Evolutionary conservation across 2,329 filamentous ascomycete genomes (phyloP).

Genomic region (Fusarium sp.): DNA sequence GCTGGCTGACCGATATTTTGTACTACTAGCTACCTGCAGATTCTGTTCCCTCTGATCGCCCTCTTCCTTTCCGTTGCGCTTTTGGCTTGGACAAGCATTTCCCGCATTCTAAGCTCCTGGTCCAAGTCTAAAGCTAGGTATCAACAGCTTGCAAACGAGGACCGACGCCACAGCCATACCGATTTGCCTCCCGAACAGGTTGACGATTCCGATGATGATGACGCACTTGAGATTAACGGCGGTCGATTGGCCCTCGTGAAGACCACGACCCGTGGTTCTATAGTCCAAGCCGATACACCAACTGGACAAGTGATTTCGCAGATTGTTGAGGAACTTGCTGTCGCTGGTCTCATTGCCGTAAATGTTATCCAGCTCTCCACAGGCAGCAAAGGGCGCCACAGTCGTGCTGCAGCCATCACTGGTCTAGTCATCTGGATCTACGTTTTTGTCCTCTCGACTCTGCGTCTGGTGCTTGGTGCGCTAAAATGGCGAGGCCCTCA

Average conservation of each 20-base stretch:
- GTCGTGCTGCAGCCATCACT: conserved; percentile 71
- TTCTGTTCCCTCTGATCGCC: conserved; percentile 80
- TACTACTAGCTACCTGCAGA: conserved; percentile 62
- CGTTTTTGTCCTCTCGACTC: conserved; percentile 76
- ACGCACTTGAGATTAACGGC: conserved; percentile 67
- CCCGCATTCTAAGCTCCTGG: conserved; percentile 64
- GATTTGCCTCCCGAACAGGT: conserved; percentile 62
- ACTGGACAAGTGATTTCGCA: conserved; percentile 78
- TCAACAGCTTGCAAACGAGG: conserved; percentile 63
- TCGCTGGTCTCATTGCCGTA: conserved; percentile 77
- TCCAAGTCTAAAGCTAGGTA: conserved; percentile 64
- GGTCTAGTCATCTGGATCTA: conserved; percentile 85
- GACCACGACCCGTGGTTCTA: conserved; percentile 71
- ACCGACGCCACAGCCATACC: conserved; percentile 61
- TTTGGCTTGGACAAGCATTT: conserved; percentile 70
- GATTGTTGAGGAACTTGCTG: conserved; percentile 78
- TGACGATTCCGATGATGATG: conserved; percentile 68
- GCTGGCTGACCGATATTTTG: conserved; percentile 32
- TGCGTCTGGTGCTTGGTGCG: conserved; percentile 77
- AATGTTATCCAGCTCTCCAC: conserved; percentile 75
- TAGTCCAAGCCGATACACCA: conserved; percentile 81
- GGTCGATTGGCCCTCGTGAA: conserved; percentile 70
- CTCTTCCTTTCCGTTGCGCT: conserved; percentile 77
- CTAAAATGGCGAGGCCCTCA: conserved; percentile 75
- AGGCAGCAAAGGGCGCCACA: conserved; percentile 68